phyloP scores from a whole-genome alignment of 257 asterid species.

The Penstemon barbatus region DNA sequence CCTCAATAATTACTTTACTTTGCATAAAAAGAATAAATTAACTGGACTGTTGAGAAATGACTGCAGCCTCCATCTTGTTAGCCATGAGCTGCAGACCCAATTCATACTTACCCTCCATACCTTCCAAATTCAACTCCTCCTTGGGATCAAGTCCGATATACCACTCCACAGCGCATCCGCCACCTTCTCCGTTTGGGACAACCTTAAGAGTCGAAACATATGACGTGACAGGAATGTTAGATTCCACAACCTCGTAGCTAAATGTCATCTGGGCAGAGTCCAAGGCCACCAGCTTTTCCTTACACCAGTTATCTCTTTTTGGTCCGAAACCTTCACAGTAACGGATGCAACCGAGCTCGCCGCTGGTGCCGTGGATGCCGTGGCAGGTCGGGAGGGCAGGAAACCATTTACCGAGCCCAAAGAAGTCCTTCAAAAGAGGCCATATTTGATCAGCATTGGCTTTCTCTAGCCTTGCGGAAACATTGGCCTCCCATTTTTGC shows the following conservation, averaged over 20 bases:
- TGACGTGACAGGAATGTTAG: conserved; percentile 56
- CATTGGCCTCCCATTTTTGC: conserved; percentile 55
- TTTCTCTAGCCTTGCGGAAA: conserved; percentile 42
- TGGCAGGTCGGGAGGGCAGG: conserved; percentile 55
- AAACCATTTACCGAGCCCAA: conserved; percentile 70
- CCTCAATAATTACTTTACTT: no score
- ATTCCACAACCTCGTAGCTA: conserved; percentile 59
- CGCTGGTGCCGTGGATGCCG: conserved; percentile 65
- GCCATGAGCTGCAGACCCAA: conserved; percentile 49
- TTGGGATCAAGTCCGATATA: conserved; percentile 60
- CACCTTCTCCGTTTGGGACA: conserved; percentile 24
- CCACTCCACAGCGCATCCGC: conserved; percentile 54
- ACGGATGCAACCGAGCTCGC: conserved; percentile 67
- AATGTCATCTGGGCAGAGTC: conserved; percentile 40
- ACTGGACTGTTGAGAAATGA: no score
- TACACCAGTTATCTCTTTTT: conserved; percentile 43
- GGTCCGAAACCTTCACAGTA: conserved; percentile 59
- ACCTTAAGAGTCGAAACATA: conserved; percentile 56
- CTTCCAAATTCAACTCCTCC: conserved; percentile 51
- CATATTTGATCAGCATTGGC: conserved; percentile 60
- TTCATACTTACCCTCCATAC: conserved; percentile 51
- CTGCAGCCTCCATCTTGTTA: conserved; percentile 55
- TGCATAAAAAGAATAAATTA: no score
- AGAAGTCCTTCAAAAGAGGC: conserved; percentile 62
- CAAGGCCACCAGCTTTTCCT: conserved; percentile 44